Evolutionary conservation across 192 early-diverging fungal species (phyloP).

Genomic region (Thamnidium elegans): DNA sequence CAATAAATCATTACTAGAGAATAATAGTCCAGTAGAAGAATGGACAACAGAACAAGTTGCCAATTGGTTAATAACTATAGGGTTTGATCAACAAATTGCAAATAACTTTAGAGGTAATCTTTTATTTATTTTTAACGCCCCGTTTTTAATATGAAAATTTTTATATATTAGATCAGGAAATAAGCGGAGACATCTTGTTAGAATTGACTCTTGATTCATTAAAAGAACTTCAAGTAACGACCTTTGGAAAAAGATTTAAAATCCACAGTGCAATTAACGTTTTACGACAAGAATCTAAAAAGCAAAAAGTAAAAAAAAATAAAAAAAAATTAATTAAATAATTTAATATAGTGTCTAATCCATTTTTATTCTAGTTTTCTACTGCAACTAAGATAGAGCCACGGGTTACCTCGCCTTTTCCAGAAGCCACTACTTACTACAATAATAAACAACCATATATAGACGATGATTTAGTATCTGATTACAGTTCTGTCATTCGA

Average conservation of each 20-base stretch:
- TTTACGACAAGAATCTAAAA: constrained; percentile 30
- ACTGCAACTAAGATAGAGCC: too few species aligned
- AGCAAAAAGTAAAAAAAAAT: neutral
- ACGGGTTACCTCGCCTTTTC: too few species aligned
- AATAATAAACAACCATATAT: too few species aligned
- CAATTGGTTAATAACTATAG: constrained; percentile 24
- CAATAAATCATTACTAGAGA: neutral
- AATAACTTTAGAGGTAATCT: constrained; percentile 23
- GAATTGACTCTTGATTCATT: constrained; percentile 58
- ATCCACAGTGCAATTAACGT: constrained; percentile 60
- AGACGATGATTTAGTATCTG: constrained; percentile 17
- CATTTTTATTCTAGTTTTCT: too few species aligned
- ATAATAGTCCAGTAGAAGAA: constrained; percentile 23
- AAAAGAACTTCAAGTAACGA: constrained; percentile 61
- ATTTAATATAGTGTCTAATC: too few species aligned
- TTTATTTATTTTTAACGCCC: constrained; percentile 1
- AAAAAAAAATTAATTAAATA: too few species aligned
- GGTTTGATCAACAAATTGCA: constrained; percentile 19
- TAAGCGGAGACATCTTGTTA: constrained; percentile 59
- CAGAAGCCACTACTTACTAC: too few species aligned
- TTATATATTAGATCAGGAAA: constrained; percentile 56
- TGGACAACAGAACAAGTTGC: constrained; percentile 26
- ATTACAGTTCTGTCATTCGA: constrained; percentile 13
- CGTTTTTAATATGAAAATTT: neutral
- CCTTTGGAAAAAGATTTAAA: constrained; percentile 63